Evolutionary conservation across 345 rosid genomes (phyloP), one percentile per base, ranked within the genome.

Genomic region (Orychophragmus violaceus): DNA sequence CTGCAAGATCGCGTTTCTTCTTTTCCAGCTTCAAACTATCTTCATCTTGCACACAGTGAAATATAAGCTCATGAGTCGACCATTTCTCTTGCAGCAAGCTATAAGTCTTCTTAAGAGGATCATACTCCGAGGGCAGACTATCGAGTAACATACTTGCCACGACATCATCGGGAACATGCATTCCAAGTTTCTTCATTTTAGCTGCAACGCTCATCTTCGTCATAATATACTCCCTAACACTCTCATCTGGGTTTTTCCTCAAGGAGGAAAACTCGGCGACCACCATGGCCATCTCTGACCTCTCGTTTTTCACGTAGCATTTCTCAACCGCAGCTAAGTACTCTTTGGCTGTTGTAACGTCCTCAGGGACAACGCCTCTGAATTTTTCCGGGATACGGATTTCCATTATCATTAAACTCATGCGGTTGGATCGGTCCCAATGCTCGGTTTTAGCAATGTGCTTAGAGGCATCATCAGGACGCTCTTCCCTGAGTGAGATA

Each of bases 11-110:
- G 1, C 27, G 28, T 5, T 46, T 5, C 59, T 16, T 59, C 27
- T 46, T 32, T 24, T 33, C 39, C 37, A 8, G 5, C 19, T 19
- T 36, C 4, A 39, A 5, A 4, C 16, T 18, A 6, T 69, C 66
- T 27, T 36, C 66, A n/a, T 18, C 24, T 36, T 35, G 51, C 51
- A 59, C 51, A 69, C 59, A 59, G 9, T 69, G 19, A 21, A 2
- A 28, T 22, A 69, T 60, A 44, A 69, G 67, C 29, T 69, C 67
- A 59, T 69, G 67, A 69, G 61, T 39, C 19, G 74, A 60, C 73
- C 66, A 56, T 4, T 30, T 35, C 48, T 32, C 4, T 7, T 32
- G 0, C 3, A 12, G 6, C 5, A 5, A 0, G 39, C 17, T 3
- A 36, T 25, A 35, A 68, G 3, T 25, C 36, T 0, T 24, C 59